These are phyloP conservation scores for Scutellaria galericulata DNA, from an alignment of 257 asterid genomes.

Conservation along the genomic window DNA sequence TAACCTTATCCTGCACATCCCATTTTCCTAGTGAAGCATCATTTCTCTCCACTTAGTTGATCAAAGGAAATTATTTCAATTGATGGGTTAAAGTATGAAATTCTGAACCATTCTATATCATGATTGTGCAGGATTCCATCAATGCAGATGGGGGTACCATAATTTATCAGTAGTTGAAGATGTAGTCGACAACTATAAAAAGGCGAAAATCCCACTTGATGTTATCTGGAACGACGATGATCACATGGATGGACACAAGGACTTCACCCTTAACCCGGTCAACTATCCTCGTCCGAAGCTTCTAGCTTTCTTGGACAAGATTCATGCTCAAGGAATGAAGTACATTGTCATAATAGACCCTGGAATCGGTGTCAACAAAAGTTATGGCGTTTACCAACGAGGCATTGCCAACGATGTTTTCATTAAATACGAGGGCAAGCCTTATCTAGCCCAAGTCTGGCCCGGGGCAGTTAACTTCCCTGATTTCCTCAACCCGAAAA, in stretches of 20 bases:
- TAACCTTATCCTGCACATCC: conserved; percentile 29
- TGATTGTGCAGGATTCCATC: conserved; percentile 83
- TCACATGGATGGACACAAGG: conserved; percentile 95
- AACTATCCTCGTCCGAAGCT: conserved; percentile 83
- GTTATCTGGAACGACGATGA: conserved; percentile 98
- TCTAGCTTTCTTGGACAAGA: conserved; percentile 72
- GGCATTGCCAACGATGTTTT: conserved; percentile 80
- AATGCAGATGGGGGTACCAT: conserved; percentile 98
- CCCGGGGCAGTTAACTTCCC: conserved; percentile 97
- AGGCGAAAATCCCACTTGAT: conserved; percentile 88
- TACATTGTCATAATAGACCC: conserved; percentile 89
- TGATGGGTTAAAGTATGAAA: neutral
- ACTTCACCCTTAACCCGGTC: conserved; percentile 83
- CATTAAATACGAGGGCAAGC: conserved; percentile 77
- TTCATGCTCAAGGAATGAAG: conserved; percentile 86
- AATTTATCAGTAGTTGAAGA: conserved; percentile 89
- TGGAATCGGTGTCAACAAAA: conserved; percentile 75
- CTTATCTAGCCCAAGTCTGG: conserved; percentile 94
- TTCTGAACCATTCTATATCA: conserved; percentile 3
- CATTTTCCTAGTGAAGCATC: conserved; percentile 28
- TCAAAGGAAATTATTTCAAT: neutral
- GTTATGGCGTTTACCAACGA: conserved; percentile 75
- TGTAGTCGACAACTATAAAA: conserved; percentile 76
- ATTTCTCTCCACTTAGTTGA: conserved; percentile 7
- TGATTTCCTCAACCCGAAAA: conserved; percentile 83